Percentiles rank a stretch among this genome's conserved stretches.
Conservation (phyloP, 2,329 filamentous ascomycete species). For the Cytospora leucostoma region DNA sequence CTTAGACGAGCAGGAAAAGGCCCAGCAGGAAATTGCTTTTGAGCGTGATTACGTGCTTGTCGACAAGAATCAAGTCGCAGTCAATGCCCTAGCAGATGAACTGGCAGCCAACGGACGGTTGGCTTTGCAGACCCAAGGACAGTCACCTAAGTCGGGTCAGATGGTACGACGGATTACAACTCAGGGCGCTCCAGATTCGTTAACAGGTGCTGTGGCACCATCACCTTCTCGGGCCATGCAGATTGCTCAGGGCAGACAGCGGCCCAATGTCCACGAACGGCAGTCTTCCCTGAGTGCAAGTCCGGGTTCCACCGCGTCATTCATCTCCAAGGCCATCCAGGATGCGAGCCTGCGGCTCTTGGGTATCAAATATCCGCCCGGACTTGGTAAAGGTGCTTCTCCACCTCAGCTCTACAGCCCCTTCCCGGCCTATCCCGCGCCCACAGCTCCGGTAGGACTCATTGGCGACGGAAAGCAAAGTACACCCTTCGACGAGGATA, state of each 20-base stretch:
- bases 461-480: constrained; percentile 66
- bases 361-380: constrained; percentile 69
- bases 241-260: constrained; percentile 65
- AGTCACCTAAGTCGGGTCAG: constrained; percentile 58
- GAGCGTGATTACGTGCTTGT: constrained; percentile 95
- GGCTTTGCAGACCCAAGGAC: constrained; percentile 49
- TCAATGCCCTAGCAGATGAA: constrained; percentile 96
- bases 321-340: constrained; percentile 92
- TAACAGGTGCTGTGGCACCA: constrained; percentile 67
- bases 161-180: constrained; percentile 78
- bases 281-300: constrained; percentile 75
- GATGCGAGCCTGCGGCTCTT: constrained; percentile 80
- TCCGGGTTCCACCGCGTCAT: constrained; percentile 75
- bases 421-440: constrained; percentile 81
- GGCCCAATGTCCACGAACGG: constrained; percentile 66
- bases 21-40: constrained; percentile 83
- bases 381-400: constrained; percentile 65
- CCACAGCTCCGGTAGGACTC: constrained; percentile 61
- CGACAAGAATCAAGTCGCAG: constrained; percentile 92
- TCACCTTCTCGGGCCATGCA: constrained; percentile 73
- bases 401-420: constrained; percentile 76
- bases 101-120: constrained; percentile 78
- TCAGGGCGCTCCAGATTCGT: constrained; percentile 69
- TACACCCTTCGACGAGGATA: constrained; percentile 73
- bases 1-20: constrained; percentile 62